Conservation (phyloP, 2,329 filamentous ascomycete genomes). For the Penicillium corylophilum region DNA sequence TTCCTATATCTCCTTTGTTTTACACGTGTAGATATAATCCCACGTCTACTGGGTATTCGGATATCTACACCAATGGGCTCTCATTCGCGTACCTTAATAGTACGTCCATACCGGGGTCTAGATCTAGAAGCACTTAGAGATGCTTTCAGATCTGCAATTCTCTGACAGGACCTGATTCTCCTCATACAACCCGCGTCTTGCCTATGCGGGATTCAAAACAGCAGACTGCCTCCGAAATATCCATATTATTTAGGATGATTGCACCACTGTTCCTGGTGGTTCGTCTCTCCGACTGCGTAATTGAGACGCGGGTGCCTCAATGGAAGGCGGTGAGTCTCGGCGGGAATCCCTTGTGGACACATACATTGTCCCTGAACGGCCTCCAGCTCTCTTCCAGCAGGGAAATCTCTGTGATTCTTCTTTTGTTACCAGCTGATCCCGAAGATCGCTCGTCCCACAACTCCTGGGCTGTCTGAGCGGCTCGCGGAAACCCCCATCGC, state of each 20-base stretch:
- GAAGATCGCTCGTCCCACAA: constrained; percentile 17
- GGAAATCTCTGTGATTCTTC: constrained; percentile 19
- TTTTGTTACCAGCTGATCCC: constrained; percentile 9
- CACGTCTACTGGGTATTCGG: not conserved
- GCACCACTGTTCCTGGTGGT: not conserved
- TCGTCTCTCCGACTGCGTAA: not conserved
- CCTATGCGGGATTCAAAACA: too few relatives aligned
- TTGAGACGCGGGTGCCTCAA: constrained; percentile 6
- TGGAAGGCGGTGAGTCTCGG: constrained; percentile 25
- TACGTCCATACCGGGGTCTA: not conserved
- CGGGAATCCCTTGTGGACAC: constrained; percentile 32
- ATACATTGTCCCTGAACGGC: constrained; percentile 29
- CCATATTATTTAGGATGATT: not conserved
- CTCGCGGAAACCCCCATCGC: constrained; percentile 32
- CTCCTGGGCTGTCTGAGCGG: constrained; percentile 35
- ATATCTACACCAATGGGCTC: not conserved
- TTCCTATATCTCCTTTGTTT: not conserved
- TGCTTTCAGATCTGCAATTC: not conserved
- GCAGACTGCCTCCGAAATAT: not conserved
- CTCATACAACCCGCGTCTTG: not conserved
- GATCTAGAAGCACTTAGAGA: not conserved
- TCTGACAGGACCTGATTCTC: not conserved
- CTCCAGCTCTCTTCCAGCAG: constrained; percentile 21
- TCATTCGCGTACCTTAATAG: not conserved
- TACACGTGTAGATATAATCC: not conserved